These are phyloP conservation scores for Termitomyces sp. DNA, from an alignment of 768 basidiomycete genomes.

Conservation along the genomic window DNA sequence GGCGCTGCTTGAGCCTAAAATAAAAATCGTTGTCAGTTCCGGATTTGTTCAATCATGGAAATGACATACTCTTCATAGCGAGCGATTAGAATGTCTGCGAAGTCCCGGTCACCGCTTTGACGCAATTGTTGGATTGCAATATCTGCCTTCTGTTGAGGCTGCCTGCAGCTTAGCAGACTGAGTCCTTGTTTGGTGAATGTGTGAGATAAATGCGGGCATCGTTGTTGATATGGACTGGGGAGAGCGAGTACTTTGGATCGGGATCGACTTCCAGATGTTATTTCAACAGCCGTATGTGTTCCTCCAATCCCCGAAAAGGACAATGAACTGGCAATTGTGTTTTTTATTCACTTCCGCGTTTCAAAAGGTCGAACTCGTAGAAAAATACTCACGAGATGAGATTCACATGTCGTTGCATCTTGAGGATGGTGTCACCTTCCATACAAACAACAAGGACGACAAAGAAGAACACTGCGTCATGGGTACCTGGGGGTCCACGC, in stretches of 20 bases:
- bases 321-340: background rate
- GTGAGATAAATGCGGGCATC: background rate
- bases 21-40: background rate
- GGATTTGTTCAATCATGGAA: background rate
- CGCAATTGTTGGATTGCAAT: background rate
- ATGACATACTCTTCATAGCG: background rate
- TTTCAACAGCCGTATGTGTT: background rate
- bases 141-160: background rate
- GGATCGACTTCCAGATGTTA: too few relatives aligned
- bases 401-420: background rate
- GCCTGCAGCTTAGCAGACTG: background rate
- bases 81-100: background rate
- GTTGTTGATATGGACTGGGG: too few relatives aligned
- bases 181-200: background rate
- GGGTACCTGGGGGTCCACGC: too few relatives aligned
- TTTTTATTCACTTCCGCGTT: background rate
- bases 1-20: background rate
- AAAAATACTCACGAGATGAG: background rate
- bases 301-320: background rate
- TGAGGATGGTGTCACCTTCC: background rate
- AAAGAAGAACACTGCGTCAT: background rate
- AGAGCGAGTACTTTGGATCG: background rate
- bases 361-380: background rate
- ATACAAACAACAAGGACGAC: background rate
- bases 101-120: background rate